Conservation (phyloP, 345 rosid species). For the Noccaea bulbosa region DNA sequence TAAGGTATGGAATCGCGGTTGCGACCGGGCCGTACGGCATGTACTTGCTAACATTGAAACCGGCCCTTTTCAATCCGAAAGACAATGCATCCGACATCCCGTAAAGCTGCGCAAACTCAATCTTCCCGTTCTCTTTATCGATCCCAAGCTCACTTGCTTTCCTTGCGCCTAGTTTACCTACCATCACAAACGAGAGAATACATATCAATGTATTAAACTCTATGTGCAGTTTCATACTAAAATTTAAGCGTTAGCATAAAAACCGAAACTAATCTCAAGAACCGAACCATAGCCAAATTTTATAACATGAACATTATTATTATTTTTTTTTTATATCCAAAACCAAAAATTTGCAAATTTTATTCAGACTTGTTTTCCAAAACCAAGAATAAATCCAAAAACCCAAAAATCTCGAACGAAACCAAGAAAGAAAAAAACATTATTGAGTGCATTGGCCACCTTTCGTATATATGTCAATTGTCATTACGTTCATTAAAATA, state of each 20-base stretch:
- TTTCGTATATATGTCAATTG: background rate
- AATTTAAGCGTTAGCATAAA: background rate
- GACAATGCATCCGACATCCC: constrained; percentile 91
- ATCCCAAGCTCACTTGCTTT: constrained; percentile 73
- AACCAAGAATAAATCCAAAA: too few species aligned
- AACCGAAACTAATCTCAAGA: background rate
- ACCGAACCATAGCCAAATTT: too few species aligned
- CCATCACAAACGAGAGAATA: background rate
- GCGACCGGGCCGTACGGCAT: constrained; percentile 80
- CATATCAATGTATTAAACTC: background rate
- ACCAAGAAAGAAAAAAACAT: background rate
- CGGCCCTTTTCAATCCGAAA: constrained; percentile 69
- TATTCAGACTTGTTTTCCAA: too few species aligned
- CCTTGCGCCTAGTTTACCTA: constrained; percentile 66
- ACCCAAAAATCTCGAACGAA: too few species aligned
- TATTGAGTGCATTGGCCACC: background rate
- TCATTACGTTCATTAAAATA: too few species aligned
- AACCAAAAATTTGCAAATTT: too few species aligned
- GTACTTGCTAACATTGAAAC: constrained; percentile 87
- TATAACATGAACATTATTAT: too few species aligned
- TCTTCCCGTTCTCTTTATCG: constrained; percentile 48
- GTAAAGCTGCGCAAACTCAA: constrained; percentile 86
- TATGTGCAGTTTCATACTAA: background rate
- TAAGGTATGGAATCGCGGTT: constrained; percentile 72
- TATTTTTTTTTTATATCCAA: too few species aligned